Evolutionary conservation across 1,139 yeast genomes (phyloP), one percentile per base, ranked within the genome.

Genomic region (Arxiozyma telluris): DNA sequence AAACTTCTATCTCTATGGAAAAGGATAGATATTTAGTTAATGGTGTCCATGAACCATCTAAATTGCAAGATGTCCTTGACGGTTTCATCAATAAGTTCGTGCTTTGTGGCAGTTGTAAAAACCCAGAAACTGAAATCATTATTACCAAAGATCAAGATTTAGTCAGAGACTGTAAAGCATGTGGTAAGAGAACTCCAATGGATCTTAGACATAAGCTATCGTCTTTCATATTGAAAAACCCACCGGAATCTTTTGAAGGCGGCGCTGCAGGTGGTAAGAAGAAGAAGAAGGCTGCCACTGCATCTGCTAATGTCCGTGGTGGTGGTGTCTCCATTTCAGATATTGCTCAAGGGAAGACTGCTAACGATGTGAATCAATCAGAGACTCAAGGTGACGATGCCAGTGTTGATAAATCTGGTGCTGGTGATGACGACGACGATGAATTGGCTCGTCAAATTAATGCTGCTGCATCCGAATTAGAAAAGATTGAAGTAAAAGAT

Each of bases 91-190:
- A 77, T 74, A 90, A 85, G 73, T 94, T 90, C 69, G 97, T 93
- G 57, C 80, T 93, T 55, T 93, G 99, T 80, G 93, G 87, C 41
- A 80, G 89, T 58, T 93, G 99, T 79, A 87, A 87, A 77, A 93
- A 93, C 75, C 99, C 99, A 41, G 99, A 93, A 75, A 93, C 99
- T 44, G 97, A 89, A 68, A 84, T 91, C 67, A 79, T 84, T 64
- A 78, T 91, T 66, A 82, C 87, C 63, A 87, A 84, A 65, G 87
- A 84, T 64, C 94, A 85, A 51, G 77, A 76, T 61, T 76, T 94
- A 69, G 84, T 84, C 65, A 84, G 93, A 73, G 98, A 93, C 72
- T 93, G 99, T 79, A 93, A 93, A 73, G 99, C 99, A 38, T 93
- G 99, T 79, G 99, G 99, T 73, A 84, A 84, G 71, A 81, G 91